Percentiles rank a stretch among this genome's conserved stretches.
phyloP scores from a whole-genome alignment of 768 basidiomycete species.

The Termitomyces sp. region DNA sequence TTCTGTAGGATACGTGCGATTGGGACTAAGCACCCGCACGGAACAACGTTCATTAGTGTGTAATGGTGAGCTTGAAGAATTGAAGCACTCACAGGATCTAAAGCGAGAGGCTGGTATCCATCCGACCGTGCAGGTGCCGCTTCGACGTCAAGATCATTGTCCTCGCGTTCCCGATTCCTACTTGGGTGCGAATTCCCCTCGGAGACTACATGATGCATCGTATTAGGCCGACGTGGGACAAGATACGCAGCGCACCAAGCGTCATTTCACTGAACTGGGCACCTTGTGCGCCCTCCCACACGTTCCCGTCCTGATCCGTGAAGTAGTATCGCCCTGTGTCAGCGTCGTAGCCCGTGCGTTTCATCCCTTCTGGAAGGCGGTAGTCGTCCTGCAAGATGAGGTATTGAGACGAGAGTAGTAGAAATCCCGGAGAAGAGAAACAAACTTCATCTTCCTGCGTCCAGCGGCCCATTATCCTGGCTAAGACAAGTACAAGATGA shows the following conservation, averaged over 20 bases:
- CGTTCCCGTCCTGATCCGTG: conserved; percentile 45
- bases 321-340: conserved; percentile 66
- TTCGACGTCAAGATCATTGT: conserved; percentile 52
- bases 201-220: conserved; percentile 13
- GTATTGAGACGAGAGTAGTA: neutral
- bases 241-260: neutral
- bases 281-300: conserved; percentile 57
- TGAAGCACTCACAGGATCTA: conserved; percentile 40
- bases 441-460: conserved; percentile 41
- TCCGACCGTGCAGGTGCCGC: conserved; percentile 47
- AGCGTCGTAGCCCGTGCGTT: conserved; percentile 72
- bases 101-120: conserved; percentile 50
- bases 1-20: conserved; percentile 26
- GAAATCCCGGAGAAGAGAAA: neutral
- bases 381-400: conserved; percentile 36
- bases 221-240: neutral
- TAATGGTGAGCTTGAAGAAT: neutral
- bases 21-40: conserved; percentile 14
- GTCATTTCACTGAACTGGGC: conserved; percentile 56
- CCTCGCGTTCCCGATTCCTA: conserved; percentile 21
- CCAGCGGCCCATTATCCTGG: conserved; percentile 29
- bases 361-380: conserved; percentile 51
- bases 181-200: conserved; percentile 1
- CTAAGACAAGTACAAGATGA: neutral
- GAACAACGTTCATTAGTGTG: neutral